Evolutionary conservation across 768 basidiomycete genomes (phyloP), one percentile per base, ranked within the genome.

Genomic region (Boletus tylopilopsis): DNA sequence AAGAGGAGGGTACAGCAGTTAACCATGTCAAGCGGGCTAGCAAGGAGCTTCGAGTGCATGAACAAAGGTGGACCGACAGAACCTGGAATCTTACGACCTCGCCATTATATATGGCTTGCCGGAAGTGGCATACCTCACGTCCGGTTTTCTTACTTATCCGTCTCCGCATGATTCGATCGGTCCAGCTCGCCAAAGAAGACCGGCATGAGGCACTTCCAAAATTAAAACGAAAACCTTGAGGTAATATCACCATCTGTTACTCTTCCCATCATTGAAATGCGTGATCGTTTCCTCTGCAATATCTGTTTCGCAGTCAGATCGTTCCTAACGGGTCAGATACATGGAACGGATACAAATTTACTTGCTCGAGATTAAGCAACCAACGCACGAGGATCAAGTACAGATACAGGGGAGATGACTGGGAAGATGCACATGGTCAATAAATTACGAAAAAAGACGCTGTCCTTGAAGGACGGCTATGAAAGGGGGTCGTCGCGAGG

Each of bases 401-500:
- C 47, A 59, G 64, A 68, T 68, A 69, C 58, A 69, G 44, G 42
- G 45, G 47, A 49, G 39, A 42, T 34, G 42, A 34, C 42, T 47
- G 49, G 44, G 44, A 55, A 35, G 37, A 64, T 61, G 59, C 65
- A 59, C 50, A 68, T 55, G 57, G 52, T 50, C 6, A 15, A 68
- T 58, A 60, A 66, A 50, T 69, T 68, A 68, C 53, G 51, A 47
- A 46, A 64, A 42, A 22, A 44, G 55, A 49, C 50, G 56, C 39
- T 56, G 63, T 54, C 76, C 72, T 43, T 78, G 71, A 37, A 89
- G 71, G 49, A 90, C 73, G 37, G 73, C 83, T 56, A 87, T 77
- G 68, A 85, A 90, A 0, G 88, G 89, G 21, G 84, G 83, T 16
- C 71, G 73, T 27, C 73, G 72, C 21, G 62, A 66, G 46, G 66